A percentile compares a stretch with the other conserved stretches of the same genome.
These are phyloP conservation scores for Aspergillus sp. DNA, from an alignment of 2,329 filamentous ascomycete genomes.

Conservation along the genomic window DNA sequence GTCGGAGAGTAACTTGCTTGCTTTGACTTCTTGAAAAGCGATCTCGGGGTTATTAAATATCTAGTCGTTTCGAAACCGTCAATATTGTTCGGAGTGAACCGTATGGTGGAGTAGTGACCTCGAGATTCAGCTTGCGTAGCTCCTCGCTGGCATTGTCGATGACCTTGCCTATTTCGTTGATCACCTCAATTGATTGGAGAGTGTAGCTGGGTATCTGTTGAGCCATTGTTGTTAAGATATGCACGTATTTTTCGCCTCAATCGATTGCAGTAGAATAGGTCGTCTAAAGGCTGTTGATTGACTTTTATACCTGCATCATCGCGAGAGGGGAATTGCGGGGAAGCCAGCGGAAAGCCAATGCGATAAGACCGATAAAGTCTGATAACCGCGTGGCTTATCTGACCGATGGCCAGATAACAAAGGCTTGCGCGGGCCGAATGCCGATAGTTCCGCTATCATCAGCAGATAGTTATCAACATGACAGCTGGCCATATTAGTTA, in stretches of 20 bases:
- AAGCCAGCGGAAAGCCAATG: neutral
- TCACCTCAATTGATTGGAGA: neutral
- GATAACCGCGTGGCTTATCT: neutral
- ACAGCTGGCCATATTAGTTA: too few relatives aligned
- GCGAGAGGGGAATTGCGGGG: neutral
- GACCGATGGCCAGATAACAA: neutral
- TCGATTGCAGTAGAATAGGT: neutral
- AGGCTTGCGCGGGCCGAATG: neutral
- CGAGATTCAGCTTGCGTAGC: neutral
- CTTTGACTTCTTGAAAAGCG: slow-evolving; percentile 1
- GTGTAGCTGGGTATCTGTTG: neutral
- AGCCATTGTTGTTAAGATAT: neutral
- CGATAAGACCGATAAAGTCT: neutral
- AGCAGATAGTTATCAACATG: too few relatives aligned
- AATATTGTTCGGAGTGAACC: neutral
- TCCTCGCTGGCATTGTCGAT: slow-evolving; percentile 3
- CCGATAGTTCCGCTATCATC: neutral
- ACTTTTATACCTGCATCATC: neutral
- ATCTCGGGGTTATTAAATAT: neutral
- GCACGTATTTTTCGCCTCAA: too few relatives aligned
- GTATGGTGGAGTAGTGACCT: neutral
- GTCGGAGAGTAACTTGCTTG: neutral
- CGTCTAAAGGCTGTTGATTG: neutral
- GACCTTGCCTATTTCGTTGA: neutral
- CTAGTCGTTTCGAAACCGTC: neutral